phyloP scores from a whole-genome alignment of 2,329 filamentous ascomycete species.

The Aspergillus sergii region DNA sequence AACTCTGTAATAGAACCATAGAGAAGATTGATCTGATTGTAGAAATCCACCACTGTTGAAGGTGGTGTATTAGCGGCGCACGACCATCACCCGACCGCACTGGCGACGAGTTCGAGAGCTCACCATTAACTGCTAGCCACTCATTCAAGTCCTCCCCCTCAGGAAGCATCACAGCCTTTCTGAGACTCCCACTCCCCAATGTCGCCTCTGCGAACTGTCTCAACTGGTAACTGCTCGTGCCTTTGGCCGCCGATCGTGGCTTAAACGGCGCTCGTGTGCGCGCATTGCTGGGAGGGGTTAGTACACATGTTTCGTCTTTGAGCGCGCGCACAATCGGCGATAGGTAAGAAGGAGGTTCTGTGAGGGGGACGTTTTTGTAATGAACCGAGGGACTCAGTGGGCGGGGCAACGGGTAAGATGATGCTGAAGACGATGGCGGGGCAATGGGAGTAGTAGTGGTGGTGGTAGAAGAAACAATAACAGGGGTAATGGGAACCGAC shows the following conservation, averaged over 20 bases:
- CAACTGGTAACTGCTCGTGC: conserved; percentile 88
- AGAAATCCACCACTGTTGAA: conserved; percentile 89
- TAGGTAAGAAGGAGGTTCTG: conserved; percentile 38
- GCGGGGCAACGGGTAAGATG: conserved; percentile 21
- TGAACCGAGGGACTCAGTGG: conserved; percentile 30
- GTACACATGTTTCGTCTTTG: conserved; percentile 43
- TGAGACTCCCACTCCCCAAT: conserved; percentile 87
- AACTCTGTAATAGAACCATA: conserved; percentile 99
- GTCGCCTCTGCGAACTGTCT: conserved; percentile 98
- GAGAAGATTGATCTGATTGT: conserved; percentile 99
- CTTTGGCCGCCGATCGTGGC: conserved; percentile 79
- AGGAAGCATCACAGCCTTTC: conserved; percentile 94
- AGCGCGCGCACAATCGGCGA: conserved; percentile 39
- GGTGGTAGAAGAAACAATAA: conserved; percentile 32
- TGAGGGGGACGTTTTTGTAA: conserved; percentile 31
- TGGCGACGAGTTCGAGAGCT: conserved; percentile 27
- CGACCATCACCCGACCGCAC: background rate
- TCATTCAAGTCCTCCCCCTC: conserved; percentile 98
- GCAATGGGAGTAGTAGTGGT: conserved; percentile 29
- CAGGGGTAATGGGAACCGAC: conserved; percentile 59
- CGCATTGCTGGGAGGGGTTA: conserved; percentile 68
- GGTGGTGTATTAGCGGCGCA: background rate
- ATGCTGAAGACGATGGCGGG: conserved; percentile 19
- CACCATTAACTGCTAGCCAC: conserved; percentile 97
- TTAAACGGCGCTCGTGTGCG: conserved; percentile 90